A percentile compares a stretch with the other conserved stretches of the same genome.
These are phyloP conservation scores for Dictyostelium citrinum DNA, from an alignment of 78 protist species.

Conservation along the genomic window DNA sequence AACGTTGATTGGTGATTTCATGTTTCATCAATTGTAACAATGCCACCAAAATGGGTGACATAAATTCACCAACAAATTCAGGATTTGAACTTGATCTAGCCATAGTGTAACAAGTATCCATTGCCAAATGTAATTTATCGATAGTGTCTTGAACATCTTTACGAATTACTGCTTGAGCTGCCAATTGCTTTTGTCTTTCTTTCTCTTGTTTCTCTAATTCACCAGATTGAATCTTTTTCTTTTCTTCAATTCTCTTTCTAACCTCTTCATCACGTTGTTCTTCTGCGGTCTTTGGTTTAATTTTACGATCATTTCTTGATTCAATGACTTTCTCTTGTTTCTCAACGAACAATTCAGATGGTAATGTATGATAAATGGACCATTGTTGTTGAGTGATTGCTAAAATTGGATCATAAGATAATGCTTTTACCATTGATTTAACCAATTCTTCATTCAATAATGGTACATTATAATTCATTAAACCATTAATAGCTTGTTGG, in stretches of 20 bases:
- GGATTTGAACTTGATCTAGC: not conserved
- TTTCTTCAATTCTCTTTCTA: slow-evolving; percentile 23
- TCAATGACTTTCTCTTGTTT: not conserved
- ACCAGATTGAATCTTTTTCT: slow-evolving; percentile 58
- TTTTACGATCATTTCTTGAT: slow-evolving; percentile 24
- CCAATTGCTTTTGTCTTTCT: slow-evolving; percentile 34
- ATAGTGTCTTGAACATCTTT: not conserved
- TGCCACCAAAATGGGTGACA: slow-evolving; percentile 5
- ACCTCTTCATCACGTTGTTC: slow-evolving; percentile 49
- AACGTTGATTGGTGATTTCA: not conserved
- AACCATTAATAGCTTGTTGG: not conserved
- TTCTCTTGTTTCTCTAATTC: slow-evolving; percentile 45
- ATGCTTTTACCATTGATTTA: not conserved
- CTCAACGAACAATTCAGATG: slow-evolving; percentile 4
- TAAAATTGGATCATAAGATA: not conserved
- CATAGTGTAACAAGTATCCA: not conserved
- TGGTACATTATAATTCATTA: slow-evolving; percentile 3
- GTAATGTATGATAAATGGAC: slow-evolving; percentile 6
- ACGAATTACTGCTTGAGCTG: slow-evolving; percentile 35
- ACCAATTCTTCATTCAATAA: slow-evolving; percentile 1
- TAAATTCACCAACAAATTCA: slow-evolving; percentile 34
- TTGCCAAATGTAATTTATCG: not conserved
- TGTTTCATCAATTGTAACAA: slow-evolving; percentile 11
- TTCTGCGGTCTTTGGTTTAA: slow-evolving; percentile 24
- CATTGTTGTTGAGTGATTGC: slow-evolving; percentile 24